Conservation (phyloP, 2,329 filamentous ascomycete species). For the Pyricularia grisea region DNA sequence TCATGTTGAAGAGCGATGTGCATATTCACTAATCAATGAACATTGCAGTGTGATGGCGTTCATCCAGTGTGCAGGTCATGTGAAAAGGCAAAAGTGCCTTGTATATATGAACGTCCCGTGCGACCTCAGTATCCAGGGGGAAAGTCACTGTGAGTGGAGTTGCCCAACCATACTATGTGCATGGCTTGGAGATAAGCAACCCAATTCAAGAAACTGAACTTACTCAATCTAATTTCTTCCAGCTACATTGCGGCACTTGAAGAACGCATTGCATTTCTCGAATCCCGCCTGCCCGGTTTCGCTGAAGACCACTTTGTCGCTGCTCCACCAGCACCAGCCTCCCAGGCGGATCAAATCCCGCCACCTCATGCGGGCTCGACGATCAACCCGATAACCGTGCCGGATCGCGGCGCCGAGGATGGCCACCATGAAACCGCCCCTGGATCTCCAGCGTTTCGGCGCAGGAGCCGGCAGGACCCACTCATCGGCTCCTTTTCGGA, state of each 20-base stretch:
- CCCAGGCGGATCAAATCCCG: background rate
- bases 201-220: background rate
- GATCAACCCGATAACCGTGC: background rate
- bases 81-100: slow-evolving; percentile 11
- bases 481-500: slow-evolving; percentile 9
- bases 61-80: slow-evolving; percentile 17
- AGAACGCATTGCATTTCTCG: slow-evolving; percentile 19
- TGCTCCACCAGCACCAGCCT: background rate
- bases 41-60: slow-evolving; percentile 14
- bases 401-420: background rate
- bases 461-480: background rate
- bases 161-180: background rate
- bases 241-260: slow-evolving; percentile 18
- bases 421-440: background rate
- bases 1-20: no score
- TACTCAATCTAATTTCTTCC: background rate
- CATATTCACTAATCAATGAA: background rate
- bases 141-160: slow-evolving; percentile 13
- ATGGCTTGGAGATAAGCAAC: background rate
- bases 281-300: slow-evolving; percentile 16
- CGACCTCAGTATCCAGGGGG: slow-evolving; percentile 18
- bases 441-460: background rate
- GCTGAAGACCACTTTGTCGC: slow-evolving; percentile 16
- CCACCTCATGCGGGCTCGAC: background rate
- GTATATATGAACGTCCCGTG: slow-evolving; percentile 15